phyloP scores from a whole-genome alignment of 495 filamentous ascomycete species.

The Jackrogersella minutella region DNA sequence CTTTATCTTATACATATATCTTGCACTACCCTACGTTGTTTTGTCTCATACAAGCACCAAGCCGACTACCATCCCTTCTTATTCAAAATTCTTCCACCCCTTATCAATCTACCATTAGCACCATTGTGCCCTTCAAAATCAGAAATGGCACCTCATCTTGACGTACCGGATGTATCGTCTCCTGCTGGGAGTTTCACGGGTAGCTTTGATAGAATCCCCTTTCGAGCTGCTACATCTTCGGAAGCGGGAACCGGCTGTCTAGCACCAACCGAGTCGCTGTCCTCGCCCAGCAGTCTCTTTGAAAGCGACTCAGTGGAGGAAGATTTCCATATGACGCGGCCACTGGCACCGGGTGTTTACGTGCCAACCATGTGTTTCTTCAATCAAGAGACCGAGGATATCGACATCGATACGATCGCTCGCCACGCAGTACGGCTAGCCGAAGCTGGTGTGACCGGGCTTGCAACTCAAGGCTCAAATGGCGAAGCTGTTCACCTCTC shows the following conservation, averaged over 20 bases:
- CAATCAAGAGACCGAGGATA: conserved; percentile 76
- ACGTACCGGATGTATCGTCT: conserved; percentile 59
- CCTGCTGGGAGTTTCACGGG: conserved; percentile 56
- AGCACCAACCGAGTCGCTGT: conserved; percentile 45
- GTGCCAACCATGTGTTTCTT: conserved; percentile 91
- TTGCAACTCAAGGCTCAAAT: conserved; percentile 89
- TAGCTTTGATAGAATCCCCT: conserved; percentile 55
- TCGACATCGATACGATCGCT: conserved; percentile 73
- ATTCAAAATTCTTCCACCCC: not conserved
- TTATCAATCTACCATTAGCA: not conserved
- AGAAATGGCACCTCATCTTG: conserved; percentile 61
- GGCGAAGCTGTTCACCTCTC: conserved; percentile 88
- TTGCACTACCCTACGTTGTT: not conserved
- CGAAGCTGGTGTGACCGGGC: conserved; percentile 76
- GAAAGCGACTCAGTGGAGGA: conserved; percentile 52
- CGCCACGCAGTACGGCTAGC: conserved; percentile 87
- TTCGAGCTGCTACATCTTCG: conserved; percentile 47
- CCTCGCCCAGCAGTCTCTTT: conserved; percentile 52
- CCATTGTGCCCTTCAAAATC: not conserved
- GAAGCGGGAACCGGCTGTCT: conserved; percentile 44
- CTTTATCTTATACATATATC: conserved; percentile 20
- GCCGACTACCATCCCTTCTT: not conserved
- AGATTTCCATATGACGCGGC: conserved; percentile 59
- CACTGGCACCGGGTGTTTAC: conserved; percentile 81
- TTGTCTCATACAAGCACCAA: not conserved